Evolutionary conservation across 495 filamentous ascomycete genomes (phyloP), one percentile per base, ranked within the genome.

Genomic region (Hypoxylon fragiforme): DNA sequence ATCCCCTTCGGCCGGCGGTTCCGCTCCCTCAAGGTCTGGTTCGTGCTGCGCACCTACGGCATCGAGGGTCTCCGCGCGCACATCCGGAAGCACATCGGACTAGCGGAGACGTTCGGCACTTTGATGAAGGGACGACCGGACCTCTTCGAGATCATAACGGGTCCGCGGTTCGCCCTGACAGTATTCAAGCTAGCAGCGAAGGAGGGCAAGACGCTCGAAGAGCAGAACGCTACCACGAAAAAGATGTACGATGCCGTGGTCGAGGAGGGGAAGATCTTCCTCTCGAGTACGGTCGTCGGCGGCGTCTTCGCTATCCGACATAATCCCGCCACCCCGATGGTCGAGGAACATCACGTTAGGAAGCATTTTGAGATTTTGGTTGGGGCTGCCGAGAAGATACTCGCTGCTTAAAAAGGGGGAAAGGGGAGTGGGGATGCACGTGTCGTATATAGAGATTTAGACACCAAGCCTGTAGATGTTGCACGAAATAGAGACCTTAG

Each of bases 1-100:
- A 96, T 98, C 65, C 94, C 94, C 8, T 82, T 98, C 0, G 94
- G 94, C 9, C 80, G 94, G 5, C 82, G 94, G n/a, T 97, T 98
- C 77, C 78, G 94, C 9, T 81, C 86, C 0, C 72, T 98, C 41
- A 98, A 98, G 77, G 88, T 96, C 63, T 98, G 94, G 94, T 97
- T 97, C 66, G 94, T 98, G 11, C 75, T 98, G 63, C 81, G 94
- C 32, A 86, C 80, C 22, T 97, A 95, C 64, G 94, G 94, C 0
- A 73, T 91, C 44, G 79, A 79, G 41, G 92, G 94, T 2, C 71
- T 98, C 68, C 86, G 86, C 62, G 76, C 73, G 26, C 84, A 91
- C 62, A 81, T 97, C 34, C 76, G 83, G 19, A 80, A 80, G 44
- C 82, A 83, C 11, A 74, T 95, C 51, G 60, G 61, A 14, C 70